These are phyloP conservation scores for Annulohypoxylon stygium DNA, from an alignment of 495 filamentous ascomycete species.

Conservation along the genomic window DNA sequence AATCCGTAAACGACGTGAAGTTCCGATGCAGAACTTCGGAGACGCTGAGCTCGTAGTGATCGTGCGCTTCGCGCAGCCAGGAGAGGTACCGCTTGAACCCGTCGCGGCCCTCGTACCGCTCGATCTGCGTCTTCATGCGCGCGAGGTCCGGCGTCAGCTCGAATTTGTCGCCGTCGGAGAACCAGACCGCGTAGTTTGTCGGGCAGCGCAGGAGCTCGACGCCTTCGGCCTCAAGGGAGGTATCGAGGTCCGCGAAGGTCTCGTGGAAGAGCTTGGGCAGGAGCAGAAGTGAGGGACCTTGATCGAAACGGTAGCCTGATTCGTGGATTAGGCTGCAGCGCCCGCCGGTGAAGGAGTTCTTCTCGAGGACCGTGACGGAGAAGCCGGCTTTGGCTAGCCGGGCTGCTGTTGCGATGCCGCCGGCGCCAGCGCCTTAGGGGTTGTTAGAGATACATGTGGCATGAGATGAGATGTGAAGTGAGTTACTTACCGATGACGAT, in stretches of 20 bases:
- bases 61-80: slow-evolving; percentile 72
- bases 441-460: slow-evolving; percentile 6
- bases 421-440: slow-evolving; percentile 71
- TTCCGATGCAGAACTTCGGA: slow-evolving; percentile 71
- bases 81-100: slow-evolving; percentile 72
- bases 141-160: slow-evolving; percentile 70
- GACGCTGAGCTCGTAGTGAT: slow-evolving; percentile 74
- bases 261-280: slow-evolving; percentile 75
- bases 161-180: slow-evolving; percentile 71
- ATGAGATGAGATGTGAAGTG: neutral
- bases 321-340: slow-evolving; percentile 70
- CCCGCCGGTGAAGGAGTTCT: slow-evolving; percentile 75
- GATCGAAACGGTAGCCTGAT: slow-evolving; percentile 74
- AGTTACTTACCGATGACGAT: slow-evolving; percentile 61
- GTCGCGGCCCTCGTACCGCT: slow-evolving; percentile 73
- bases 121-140: slow-evolving; percentile 74
- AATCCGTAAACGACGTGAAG: slow-evolving; percentile 67
- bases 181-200: slow-evolving; percentile 78
- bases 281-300: slow-evolving; percentile 76
- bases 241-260: slow-evolving; percentile 73
- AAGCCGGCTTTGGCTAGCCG: slow-evolving; percentile 75
- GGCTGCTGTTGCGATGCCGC: slow-evolving; percentile 74
- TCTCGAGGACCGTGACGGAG: slow-evolving; percentile 75
- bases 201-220: slow-evolving; percentile 74
- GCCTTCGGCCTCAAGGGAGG: slow-evolving; percentile 67